Evolutionary conservation across 345 rosid species (phyloP), one percentile per base, ranked within the genome.

Genomic region (Crucihimalaya himalaica): DNA sequence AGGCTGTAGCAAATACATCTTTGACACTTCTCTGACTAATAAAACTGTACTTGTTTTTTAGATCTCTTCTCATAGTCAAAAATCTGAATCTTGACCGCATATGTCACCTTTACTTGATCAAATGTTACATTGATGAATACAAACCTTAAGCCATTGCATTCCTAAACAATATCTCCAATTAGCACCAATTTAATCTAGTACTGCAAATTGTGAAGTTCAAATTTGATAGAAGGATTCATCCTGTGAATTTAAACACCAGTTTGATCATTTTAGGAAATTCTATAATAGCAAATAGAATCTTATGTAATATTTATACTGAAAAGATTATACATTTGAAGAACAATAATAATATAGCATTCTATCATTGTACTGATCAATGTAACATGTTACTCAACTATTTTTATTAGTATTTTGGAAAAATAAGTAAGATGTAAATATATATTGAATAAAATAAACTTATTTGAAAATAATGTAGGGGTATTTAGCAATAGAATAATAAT

Each of bases 1-100:
- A 87, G 35, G 77, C 82, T 81, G 74, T 82, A 28, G 16, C 55
- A 28, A 53, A 35, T 69, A 71, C 80, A 8, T 64, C 76, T 64
- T 77, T 57, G 70, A 64, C 76, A 50, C 72, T 77, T 77, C 29
- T 63, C 12, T 76, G 64, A 61, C 21, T 16, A 64, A 34, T 39
- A 50, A 66, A 39, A 46, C 27, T 29, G 15, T 46, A 63, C 68
- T 34, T 58, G 63, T 35, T 20, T 34, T 16, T 11, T 4, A 34
- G n/a, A 19, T 18, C 43, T 32, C 23, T 55, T 31, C 21, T n/a
- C 61, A 29, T 16, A 4, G 23, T 55, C 8, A 3, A 25, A 51
- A 13, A 5, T 11, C 5, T 27, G 28, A 54, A 54, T 13, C 19
- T 27, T 6, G 58, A 25, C 19, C 5, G 21, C 21, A 46, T 66